These are phyloP conservation scores for Fomitopsis pulvina DNA, from an alignment of 768 basidiomycete genomes.

Conservation along the genomic window DNA sequence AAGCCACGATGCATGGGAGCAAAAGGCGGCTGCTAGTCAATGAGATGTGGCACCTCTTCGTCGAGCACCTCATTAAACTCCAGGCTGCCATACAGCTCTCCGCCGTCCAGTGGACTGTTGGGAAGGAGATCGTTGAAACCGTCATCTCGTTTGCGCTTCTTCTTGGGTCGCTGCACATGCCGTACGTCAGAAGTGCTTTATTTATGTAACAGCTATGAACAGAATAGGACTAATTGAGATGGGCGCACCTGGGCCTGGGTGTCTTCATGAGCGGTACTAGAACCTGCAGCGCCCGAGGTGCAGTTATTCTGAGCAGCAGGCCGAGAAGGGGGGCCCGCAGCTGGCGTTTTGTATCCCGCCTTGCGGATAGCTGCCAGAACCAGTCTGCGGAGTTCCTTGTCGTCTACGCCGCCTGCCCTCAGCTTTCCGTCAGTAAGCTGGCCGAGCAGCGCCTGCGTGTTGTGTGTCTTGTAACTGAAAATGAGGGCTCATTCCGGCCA, in stretches of 20 bases:
- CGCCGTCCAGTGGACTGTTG: constrained; percentile 42
- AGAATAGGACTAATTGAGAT: background rate
- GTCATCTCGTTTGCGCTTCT: constrained; percentile 48
- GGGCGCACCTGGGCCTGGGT: constrained; percentile 13
- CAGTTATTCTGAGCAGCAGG: background rate
- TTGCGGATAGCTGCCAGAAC: constrained; percentile 55
- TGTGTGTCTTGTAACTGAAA: constrained; percentile 62
- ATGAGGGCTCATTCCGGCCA: background rate
- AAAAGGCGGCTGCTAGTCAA: background rate
- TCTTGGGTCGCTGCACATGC: constrained; percentile 27
- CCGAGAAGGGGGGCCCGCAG: background rate
- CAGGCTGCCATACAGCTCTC: constrained; percentile 42
- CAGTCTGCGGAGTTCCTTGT: constrained; percentile 58
- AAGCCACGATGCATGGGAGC: background rate
- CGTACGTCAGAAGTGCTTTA: constrained; percentile 2
- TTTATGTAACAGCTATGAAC: background rate
- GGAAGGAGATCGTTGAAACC: constrained; percentile 58
- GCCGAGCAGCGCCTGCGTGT: constrained; percentile 50
- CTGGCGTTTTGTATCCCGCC: constrained; percentile 44
- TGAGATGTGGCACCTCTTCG: constrained; percentile 47
- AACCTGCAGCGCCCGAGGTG: constrained; percentile 8
- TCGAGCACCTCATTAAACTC: constrained; percentile 71
- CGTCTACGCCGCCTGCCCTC: constrained; percentile 46
- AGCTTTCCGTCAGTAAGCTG: constrained; percentile 58
- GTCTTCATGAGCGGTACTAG: constrained; percentile 1